Percentiles rank a stretch among this genome's conserved stretches.
Conservation (phyloP, 176 grass and related monocot species). For the Miscanthus lutarioriparius region DNA sequence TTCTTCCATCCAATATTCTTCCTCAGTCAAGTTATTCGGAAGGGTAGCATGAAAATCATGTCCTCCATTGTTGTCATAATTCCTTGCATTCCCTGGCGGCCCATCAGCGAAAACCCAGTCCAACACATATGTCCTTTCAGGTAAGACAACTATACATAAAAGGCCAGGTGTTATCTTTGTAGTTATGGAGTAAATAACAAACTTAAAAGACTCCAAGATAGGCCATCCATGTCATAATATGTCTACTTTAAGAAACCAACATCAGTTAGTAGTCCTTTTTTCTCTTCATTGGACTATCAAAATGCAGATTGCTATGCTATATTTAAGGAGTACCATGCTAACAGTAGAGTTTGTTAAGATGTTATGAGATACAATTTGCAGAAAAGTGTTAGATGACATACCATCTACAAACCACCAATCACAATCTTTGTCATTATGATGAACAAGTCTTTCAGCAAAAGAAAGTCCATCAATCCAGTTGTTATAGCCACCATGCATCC, state of each 20-base stretch:
- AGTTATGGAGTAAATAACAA: conserved; percentile 12
- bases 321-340: neutral
- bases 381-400: conserved; percentile 37
- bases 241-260: conserved; percentile 7
- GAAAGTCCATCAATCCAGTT: conserved; percentile 83
- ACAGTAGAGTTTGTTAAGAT: conserved; percentile 2
- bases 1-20: conserved; percentile 73
- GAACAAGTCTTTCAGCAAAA: conserved; percentile 56
- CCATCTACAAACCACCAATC: conserved; percentile 87
- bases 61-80: conserved; percentile 78
- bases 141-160: conserved; percentile 56
- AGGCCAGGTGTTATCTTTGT: conserved; percentile 19
- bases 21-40: conserved; percentile 40
- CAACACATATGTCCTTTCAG: conserved; percentile 57
- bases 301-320: neutral
- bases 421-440: conserved; percentile 46
- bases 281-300: neutral
- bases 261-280: neutral
- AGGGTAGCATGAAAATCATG: conserved; percentile 85
- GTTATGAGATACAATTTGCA: conserved; percentile 9
- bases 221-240: neutral
- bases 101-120: conserved; percentile 91
- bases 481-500: conserved; percentile 91
- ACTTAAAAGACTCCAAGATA: conserved; percentile 16
- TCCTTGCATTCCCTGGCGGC: conserved; percentile 62